Conservation (phyloP, 192 early-diverging fungal species). For the Gonapodya prolifera region DNA sequence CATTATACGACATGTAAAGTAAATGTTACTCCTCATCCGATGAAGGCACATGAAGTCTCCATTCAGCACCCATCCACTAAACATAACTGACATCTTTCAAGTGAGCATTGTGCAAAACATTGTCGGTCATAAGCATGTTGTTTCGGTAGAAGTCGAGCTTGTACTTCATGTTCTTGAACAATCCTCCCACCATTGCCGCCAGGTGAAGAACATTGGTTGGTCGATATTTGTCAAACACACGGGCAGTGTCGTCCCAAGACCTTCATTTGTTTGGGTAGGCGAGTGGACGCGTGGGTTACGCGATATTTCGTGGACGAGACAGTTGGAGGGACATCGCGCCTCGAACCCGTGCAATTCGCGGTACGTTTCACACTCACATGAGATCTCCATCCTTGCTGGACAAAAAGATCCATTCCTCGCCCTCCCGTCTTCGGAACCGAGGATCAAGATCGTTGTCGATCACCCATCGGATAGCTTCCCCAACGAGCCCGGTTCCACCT, state of each 20-base stretch:
- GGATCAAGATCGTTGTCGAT: constrained; percentile 9
- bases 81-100: constrained; percentile 41
- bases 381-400: constrained; percentile 67
- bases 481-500: constrained; percentile 64
- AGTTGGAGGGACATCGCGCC: no score
- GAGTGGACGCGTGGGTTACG: no score
- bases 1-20: no score
- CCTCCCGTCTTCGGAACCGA: constrained; percentile 35
- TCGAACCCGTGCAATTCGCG: no score
- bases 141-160: constrained; percentile 65
- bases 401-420: constrained; percentile 61
- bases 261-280: not conserved
- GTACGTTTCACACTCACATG: constrained; percentile 36
- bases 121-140: constrained; percentile 71
- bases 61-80: no score
- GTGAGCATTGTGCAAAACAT: constrained; percentile 49
- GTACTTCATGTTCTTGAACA: constrained; percentile 70
- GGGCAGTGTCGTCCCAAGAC: not conserved
- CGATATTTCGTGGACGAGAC: no score
- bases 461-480: constrained; percentile 45
- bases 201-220: constrained; percentile 74
- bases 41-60: no score
- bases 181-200: constrained; percentile 54
- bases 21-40: no score
- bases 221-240: constrained; percentile 58